A percentile compares a stretch with the other conserved stretches of the same genome.
Conservation (phyloP, 2,329 filamentous ascomycete genomes). For the Celoporthe dispersa region DNA sequence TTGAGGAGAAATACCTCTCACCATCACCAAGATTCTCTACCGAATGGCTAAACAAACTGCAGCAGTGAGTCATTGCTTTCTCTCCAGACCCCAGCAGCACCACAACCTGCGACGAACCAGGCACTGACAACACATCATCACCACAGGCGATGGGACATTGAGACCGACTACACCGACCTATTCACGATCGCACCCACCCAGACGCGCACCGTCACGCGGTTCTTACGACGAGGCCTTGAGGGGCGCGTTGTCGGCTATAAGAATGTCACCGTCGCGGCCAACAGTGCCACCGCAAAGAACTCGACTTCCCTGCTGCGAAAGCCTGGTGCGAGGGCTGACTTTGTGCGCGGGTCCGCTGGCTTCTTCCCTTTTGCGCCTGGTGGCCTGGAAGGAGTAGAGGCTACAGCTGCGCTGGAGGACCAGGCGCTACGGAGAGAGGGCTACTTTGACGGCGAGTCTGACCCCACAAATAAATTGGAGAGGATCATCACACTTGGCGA, state of each 20-base stretch:
- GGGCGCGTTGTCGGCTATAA: conserved; percentile 91
- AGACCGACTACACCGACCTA: conserved; percentile 79
- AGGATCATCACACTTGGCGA: conserved; percentile 81
- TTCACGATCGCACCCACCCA: conserved; percentile 90
- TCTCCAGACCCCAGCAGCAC: background rate
- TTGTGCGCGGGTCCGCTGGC: conserved; percentile 88
- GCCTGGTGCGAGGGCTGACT: conserved; percentile 84
- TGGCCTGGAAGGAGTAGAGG: conserved; percentile 84
- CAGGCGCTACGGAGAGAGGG: conserved; percentile 63
- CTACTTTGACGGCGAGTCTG: conserved; percentile 44
- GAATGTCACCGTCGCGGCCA: conserved; percentile 89
- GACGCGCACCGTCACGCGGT: conserved; percentile 91
- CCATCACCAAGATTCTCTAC: conserved; percentile 80
- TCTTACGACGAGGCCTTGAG: conserved; percentile 88
- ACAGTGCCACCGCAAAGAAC: conserved; percentile 90
- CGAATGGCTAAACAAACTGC: conserved; percentile 86
- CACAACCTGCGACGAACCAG: background rate
- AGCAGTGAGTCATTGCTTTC: conserved; percentile 60
- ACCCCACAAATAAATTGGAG: conserved; percentile 66
- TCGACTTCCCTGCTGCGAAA: conserved; percentile 88
- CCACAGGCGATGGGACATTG: conserved; percentile 71
- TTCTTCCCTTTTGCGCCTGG: conserved; percentile 95
- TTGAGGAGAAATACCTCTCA: conserved; percentile 78
- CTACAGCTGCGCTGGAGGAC: conserved; percentile 82
- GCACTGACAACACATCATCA: conserved; percentile 14